Evolutionary conservation across 192 early-diverging fungal genomes (phyloP).

Genomic region (Podochytrium sp.): DNA sequence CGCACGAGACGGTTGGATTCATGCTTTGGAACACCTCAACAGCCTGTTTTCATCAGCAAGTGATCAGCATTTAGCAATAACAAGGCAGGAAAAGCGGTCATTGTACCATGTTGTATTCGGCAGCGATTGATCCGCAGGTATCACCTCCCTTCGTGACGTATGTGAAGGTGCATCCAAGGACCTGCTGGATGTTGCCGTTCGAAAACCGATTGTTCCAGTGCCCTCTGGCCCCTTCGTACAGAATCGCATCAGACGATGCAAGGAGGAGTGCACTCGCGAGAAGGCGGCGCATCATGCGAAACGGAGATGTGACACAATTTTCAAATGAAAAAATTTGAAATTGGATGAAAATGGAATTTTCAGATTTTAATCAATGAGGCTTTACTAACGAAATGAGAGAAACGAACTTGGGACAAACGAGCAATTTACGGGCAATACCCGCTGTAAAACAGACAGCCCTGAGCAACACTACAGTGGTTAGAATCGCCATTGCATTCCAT

Average conservation of each 20-base stretch:
- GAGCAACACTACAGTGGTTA: not conserved
- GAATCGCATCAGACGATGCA: too few species aligned
- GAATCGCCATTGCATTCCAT: constrained; percentile 4
- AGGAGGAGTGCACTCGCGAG: too few species aligned
- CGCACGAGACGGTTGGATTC: not conserved
- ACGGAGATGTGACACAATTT: too few species aligned
- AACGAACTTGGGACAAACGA: too few species aligned
- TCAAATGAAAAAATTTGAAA: too few species aligned
- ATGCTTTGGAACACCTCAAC: not conserved
- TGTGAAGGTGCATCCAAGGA: not conserved
- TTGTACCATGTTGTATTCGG: constrained; percentile 8
- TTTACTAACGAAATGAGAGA: too few species aligned
- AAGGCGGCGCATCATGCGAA: too few species aligned
- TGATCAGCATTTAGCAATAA: not conserved
- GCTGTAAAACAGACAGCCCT: constrained; percentile 10
- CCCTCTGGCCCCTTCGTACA: too few species aligned
- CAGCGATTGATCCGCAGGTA: constrained; percentile 18
- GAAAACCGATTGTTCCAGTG: not conserved
- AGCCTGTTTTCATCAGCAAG: not conserved
- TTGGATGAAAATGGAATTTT: too few species aligned
- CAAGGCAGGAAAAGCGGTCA: not conserved
- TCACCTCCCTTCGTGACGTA: not conserved
- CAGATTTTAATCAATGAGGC: too few species aligned
- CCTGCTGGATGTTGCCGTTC: not conserved
- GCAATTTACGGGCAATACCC: too few species aligned